A percentile compares a stretch with the other conserved stretches of the same genome.
phyloP scores from a whole-genome alignment of 495 filamentous ascomycete genomes.

The Penicillium maclennaniae region DNA sequence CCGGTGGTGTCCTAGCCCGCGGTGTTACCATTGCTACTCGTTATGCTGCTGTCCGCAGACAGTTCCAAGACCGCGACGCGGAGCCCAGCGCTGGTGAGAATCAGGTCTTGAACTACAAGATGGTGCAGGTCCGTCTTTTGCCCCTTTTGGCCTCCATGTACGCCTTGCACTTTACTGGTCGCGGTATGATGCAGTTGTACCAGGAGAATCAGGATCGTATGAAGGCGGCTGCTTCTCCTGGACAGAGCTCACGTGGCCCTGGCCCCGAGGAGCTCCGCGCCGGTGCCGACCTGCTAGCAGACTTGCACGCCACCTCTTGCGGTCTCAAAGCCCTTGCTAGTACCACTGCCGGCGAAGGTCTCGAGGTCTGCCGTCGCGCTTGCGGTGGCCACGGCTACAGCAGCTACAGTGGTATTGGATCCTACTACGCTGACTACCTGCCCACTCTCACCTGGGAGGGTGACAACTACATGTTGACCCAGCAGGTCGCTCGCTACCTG shows the following conservation, averaged over 20 bases:
- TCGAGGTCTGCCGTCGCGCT: conserved; percentile 67
- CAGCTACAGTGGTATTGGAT: conserved; percentile 63
- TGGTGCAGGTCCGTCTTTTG: conserved; percentile 68
- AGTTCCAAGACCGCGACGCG: conserved; percentile 68
- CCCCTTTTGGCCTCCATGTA: conserved; percentile 71
- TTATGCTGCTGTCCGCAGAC: conserved; percentile 63
- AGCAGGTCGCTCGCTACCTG: conserved; percentile 71
- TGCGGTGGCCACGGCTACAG: conserved; percentile 74
- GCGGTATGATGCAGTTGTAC: conserved; percentile 64
- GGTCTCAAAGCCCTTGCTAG: conserved; percentile 68
- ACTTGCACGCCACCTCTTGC: conserved; percentile 70
- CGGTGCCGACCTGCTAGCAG: conserved; percentile 62
- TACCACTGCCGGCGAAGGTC: conserved; percentile 62
- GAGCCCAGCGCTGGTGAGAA: conserved; percentile 55
- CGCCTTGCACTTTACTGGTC: conserved; percentile 69
- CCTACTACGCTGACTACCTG: conserved; percentile 65
- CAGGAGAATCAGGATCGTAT: conserved; percentile 62
- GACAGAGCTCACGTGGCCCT: conserved; percentile 49
- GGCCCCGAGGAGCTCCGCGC: conserved; percentile 63
- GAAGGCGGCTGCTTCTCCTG: conserved; percentile 37
- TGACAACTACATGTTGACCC: conserved; percentile 76
- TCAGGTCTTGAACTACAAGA: conserved; percentile 71
- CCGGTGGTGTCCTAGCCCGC: conserved; percentile 63
- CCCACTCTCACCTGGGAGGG: conserved; percentile 63
- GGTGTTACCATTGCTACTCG: conserved; percentile 72